A percentile compares a stretch with the other conserved stretches of the same genome.
Evolutionary conservation across 495 filamentous ascomycete genomes (phyloP).

Genomic region (Annulohypoxylon stygium): DNA sequence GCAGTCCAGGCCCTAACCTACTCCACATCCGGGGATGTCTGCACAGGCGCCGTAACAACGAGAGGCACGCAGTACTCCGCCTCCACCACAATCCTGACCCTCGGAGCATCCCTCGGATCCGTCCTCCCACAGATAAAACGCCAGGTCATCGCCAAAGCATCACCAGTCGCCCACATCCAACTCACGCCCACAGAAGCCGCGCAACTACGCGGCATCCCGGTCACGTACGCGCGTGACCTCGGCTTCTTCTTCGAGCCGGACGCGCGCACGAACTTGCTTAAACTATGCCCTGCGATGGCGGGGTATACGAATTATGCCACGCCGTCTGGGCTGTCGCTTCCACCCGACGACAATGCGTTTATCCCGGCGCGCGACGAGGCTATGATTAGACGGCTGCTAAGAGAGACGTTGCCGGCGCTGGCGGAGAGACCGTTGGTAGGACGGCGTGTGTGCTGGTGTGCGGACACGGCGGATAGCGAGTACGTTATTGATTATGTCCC

Average conservation of each 20-base stretch:
- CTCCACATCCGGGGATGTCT: constrained; percentile 22
- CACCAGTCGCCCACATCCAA: constrained; percentile 67
- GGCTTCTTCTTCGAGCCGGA: constrained; percentile 73
- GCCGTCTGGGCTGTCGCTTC: constrained; percentile 44
- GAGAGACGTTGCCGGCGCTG: constrained; percentile 63
- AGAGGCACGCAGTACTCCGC: constrained; percentile 33
- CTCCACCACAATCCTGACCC: constrained; percentile 35
- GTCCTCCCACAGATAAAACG: constrained; percentile 47
- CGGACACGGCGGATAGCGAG: constrained; percentile 67
- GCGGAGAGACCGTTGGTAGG: constrained; percentile 64
- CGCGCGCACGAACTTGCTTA: constrained; percentile 64
- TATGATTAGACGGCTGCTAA: constrained; percentile 59
- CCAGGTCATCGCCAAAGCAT: constrained; percentile 63
- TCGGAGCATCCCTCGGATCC: constrained; percentile 46
- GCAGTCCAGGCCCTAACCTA: constrained; percentile 42
- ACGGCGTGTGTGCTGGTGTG: constrained; percentile 68
- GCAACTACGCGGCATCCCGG: constrained; percentile 65
- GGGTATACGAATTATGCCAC: constrained; percentile 63
- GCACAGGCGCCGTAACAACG: constrained; percentile 31
- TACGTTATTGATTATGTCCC: constrained; percentile 70
- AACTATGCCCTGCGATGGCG: constrained; percentile 67
- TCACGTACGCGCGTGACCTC: constrained; percentile 67
- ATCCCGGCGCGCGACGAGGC: constrained; percentile 65
- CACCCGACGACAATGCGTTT: constrained; percentile 53
- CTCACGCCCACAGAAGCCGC: constrained; percentile 65